Conservation (phyloP, 1,284 basidiomycete genomes). For the Marasmius oreades region DNA sequence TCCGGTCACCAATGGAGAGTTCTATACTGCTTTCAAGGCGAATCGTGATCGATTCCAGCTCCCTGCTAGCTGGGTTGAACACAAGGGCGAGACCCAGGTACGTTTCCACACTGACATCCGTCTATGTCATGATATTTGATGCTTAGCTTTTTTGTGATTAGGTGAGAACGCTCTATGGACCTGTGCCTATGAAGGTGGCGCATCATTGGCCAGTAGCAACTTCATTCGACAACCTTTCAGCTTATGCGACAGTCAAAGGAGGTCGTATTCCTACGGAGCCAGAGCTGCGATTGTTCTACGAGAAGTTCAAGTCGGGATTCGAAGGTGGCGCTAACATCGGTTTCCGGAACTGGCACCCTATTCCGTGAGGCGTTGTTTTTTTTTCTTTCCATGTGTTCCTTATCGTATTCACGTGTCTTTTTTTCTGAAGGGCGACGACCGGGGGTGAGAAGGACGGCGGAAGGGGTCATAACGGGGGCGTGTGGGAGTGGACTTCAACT, state of each 20-base stretch:
- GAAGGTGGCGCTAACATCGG: constrained; percentile 81
- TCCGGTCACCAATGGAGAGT: constrained; percentile 84
- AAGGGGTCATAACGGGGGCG: constrained; percentile 85
- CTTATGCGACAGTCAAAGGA: constrained; percentile 81
- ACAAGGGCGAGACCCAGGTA: constrained; percentile 49
- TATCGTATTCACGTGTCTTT: no score
- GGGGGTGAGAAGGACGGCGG: constrained; percentile 45
- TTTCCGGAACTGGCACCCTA: constrained; percentile 91
- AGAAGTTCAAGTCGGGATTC: constrained; percentile 65
- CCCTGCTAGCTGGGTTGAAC: constrained; percentile 68
- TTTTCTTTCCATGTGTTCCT: background rate
- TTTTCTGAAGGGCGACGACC: constrained; percentile 69
- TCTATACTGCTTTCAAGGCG: constrained; percentile 54
- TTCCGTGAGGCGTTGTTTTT: constrained; percentile 59
- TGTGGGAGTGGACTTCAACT: constrained; percentile 99
- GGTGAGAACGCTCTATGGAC: constrained; percentile 88
- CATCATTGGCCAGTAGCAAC: constrained; percentile 86
- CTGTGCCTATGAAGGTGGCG: constrained; percentile 74
- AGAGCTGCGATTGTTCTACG: constrained; percentile 80
- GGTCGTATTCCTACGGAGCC: constrained; percentile 90
- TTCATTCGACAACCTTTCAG: constrained; percentile 75
- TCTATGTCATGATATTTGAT: constrained; percentile 2
- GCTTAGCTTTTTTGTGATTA: constrained; percentile 21
- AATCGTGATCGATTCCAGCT: constrained; percentile 40
- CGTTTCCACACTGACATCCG: constrained; percentile 11